phyloP scores from a whole-genome alignment of 2,329 filamentous ascomycete species.

The Hypoxylon sp. region DNA sequence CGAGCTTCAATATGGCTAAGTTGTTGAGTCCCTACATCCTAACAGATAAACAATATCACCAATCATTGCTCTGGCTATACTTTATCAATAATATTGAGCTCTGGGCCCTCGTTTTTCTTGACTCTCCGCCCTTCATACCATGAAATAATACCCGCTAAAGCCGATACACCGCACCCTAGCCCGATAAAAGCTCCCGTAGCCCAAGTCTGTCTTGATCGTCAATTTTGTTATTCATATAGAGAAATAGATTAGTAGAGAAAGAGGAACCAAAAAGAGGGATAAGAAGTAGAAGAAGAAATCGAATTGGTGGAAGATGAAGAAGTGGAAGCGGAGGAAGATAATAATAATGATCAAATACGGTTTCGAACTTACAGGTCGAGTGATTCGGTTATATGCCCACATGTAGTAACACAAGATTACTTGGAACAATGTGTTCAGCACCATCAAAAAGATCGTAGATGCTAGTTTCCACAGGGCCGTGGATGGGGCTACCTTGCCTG shows the following conservation, averaged over 20 bases:
- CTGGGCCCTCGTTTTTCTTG: constrained; percentile 21
- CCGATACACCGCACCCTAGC: constrained; percentile 12
- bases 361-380: constrained; percentile 16
- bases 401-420: constrained; percentile 16
- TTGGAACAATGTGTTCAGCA: constrained; percentile 18
- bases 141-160: constrained; percentile 11
- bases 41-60: too few relatives aligned
- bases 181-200: constrained; percentile 22
- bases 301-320: background rate
- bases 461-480: constrained; percentile 21
- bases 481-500: constrained; percentile 14
- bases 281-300: too few relatives aligned
- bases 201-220: constrained; percentile 8
- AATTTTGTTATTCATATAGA: background rate
- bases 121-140: constrained; percentile 24
- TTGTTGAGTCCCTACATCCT: too few relatives aligned
- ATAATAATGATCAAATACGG: too few relatives aligned
- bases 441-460: constrained; percentile 19
- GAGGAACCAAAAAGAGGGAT: too few relatives aligned
- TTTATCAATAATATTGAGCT: constrained; percentile 20
- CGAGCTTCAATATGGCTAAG: too few relatives aligned
- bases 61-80: too few relatives aligned
- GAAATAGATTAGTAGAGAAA: background rate
- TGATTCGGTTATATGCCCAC: constrained; percentile 22
- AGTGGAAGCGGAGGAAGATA: background rate